Evolutionary conservation across 2,329 filamentous ascomycete species (phyloP).

Genomic region (Epicoccum nigrum): DNA sequence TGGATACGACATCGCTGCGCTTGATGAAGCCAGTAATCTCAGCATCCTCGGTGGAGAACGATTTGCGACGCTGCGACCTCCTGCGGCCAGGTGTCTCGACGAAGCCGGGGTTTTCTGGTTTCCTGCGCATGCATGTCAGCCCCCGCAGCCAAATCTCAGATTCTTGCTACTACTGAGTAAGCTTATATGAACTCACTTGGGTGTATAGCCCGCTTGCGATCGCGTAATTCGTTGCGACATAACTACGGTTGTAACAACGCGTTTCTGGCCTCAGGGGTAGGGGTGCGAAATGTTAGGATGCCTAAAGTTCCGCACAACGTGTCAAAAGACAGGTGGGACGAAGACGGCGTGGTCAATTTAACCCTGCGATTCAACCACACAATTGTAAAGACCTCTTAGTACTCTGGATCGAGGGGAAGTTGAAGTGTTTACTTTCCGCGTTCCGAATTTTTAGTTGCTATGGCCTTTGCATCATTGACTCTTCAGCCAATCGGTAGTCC

Average conservation of each 20-base stretch:
- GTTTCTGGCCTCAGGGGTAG: conserved; percentile 7
- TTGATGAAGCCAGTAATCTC: conserved; percentile 35
- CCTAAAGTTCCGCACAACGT: conserved; percentile 1
- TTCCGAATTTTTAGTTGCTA: conserved; percentile 21
- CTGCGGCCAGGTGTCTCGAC: conserved; percentile 57
- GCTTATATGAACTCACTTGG: conserved; percentile 46
- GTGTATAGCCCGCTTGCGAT: conserved; percentile 57
- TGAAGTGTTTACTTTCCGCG: conserved; percentile 16
- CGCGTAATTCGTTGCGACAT: conserved; percentile 53
- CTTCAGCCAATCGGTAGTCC: conserved; percentile 14
- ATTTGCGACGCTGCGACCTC: conserved; percentile 52
- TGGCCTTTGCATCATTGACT: conserved; percentile 12
- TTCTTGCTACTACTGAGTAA: neutral
- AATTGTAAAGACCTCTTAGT: conserved; percentile 2
- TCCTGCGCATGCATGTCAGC: conserved; percentile 43
- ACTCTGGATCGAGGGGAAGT: conserved; percentile 3
- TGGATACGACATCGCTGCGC: conserved; percentile 9
- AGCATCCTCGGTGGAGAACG: conserved; percentile 33
- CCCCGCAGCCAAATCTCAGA: conserved; percentile 6
- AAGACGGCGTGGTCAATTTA: neutral
- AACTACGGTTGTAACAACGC: conserved; percentile 17
- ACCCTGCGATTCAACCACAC: neutral
- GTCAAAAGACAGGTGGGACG: neutral
- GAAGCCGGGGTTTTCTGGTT: conserved; percentile 52
- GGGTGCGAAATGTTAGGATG: neutral